A percentile compares a stretch with the other conserved stretches of the same genome.
phyloP scores from a whole-genome alignment of 2,329 filamentous ascomycete genomes.

The Botrytis hyacinthi region DNA sequence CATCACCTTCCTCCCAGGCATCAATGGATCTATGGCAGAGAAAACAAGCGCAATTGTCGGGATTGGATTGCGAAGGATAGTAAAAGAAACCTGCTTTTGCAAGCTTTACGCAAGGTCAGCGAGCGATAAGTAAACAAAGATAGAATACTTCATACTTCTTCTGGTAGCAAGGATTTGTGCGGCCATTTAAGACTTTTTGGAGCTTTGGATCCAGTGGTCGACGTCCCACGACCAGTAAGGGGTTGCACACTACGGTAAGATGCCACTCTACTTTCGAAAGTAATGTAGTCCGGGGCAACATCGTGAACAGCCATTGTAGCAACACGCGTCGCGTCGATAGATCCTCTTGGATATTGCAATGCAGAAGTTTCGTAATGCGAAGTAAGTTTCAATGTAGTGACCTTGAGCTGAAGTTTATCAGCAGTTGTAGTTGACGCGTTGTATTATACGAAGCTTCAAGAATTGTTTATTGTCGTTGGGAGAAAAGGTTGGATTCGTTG shows the following conservation, averaged over 20 bases:
- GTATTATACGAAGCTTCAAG: background rate
- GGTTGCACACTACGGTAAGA: constrained; percentile 71
- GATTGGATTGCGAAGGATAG: constrained; percentile 68
- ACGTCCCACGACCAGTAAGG: constrained; percentile 66
- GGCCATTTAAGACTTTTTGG: constrained; percentile 71
- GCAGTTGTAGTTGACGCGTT: background rate
- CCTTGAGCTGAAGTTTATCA: background rate
- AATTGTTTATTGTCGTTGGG: constrained; percentile 4
- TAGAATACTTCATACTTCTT: constrained; percentile 52
- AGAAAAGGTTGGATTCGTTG: background rate
- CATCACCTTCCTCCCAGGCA: constrained; percentile 87
- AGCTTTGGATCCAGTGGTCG: constrained; percentile 58
- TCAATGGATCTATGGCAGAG: constrained; percentile 80
- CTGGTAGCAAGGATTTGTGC: constrained; percentile 64
- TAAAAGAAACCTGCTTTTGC: constrained; percentile 92
- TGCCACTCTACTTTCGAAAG: constrained; percentile 72
- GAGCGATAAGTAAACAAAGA: background rate
- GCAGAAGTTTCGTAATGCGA: no score
- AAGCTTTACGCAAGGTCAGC: constrained; percentile 55
- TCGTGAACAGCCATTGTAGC: constrained; percentile 32
- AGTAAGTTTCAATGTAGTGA: background rate
- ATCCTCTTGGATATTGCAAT: background rate
- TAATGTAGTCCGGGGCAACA: constrained; percentile 51
- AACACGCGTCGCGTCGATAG: constrained; percentile 14
- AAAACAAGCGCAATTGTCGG: constrained; percentile 90